These are phyloP conservation scores for Lachancea meyersii DNA, from an alignment of 805 yeast species.

Conservation along the genomic window DNA sequence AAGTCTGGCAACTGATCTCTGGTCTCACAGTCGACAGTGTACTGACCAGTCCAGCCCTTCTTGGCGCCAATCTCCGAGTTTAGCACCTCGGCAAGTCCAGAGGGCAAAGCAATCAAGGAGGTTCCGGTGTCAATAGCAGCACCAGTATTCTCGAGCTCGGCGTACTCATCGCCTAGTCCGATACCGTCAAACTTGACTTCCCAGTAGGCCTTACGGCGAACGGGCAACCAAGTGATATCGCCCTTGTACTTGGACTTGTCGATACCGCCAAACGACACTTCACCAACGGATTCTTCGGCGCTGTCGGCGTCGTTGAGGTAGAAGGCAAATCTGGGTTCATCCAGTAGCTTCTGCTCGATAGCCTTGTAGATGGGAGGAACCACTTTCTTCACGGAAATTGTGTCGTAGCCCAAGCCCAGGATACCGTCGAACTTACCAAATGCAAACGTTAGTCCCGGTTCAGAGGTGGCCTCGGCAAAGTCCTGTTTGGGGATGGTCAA, in stretches of 20 bases:
- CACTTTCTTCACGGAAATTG: constrained; percentile 80
- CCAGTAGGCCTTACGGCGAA: constrained; percentile 99
- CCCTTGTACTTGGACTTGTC: constrained; percentile 74
- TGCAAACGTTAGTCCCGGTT: constrained; percentile 97
- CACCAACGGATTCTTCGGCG: constrained; percentile 66
- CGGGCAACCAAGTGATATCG: constrained; percentile 90
- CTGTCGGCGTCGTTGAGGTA: constrained; percentile 74
- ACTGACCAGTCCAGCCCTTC: constrained; percentile 97
- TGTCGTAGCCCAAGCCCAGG: constrained; percentile 87
- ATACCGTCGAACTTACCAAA: constrained; percentile 99
- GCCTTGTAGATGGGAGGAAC: constrained; percentile 96
- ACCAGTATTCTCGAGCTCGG: constrained; percentile 74
- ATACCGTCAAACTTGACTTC: constrained; percentile 91
- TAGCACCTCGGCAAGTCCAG: constrained; percentile 90
- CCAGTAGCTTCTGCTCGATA: constrained; percentile 70
- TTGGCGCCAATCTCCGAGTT: constrained; percentile 95
- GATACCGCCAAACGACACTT: constrained; percentile 92
- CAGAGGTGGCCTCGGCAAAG: constrained; percentile 95
- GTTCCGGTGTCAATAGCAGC: constrained; percentile 99
- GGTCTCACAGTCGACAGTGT: constrained; percentile 80
- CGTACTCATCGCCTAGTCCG: constrained; percentile 87
- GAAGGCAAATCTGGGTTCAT: constrained; percentile 81
- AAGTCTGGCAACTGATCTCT: constrained; percentile 85
- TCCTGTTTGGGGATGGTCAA: constrained; percentile 81
- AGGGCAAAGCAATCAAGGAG: constrained; percentile 89